Evolutionary conservation across 1,139 yeast species (phyloP).

Genomic region (Blastobotrys aristatus): DNA sequence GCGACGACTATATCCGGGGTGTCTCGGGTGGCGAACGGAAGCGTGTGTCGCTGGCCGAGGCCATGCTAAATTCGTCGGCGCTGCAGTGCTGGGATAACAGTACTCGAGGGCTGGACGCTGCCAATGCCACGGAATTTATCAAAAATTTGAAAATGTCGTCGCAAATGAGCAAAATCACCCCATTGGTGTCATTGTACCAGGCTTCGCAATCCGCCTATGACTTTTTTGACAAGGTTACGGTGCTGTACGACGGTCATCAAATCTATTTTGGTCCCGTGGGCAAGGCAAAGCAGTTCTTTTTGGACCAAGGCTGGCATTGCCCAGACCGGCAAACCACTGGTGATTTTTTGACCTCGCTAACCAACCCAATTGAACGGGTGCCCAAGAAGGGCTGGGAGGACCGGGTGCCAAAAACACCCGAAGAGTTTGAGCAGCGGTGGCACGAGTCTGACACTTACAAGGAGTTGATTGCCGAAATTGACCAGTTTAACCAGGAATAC

Average conservation of each 20-base stretch:
- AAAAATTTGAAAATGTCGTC: slow-evolving; percentile 65
- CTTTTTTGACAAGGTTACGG: slow-evolving; percentile 66
- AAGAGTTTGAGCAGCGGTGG: slow-evolving; percentile 67
- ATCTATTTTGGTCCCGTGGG: slow-evolving; percentile 63
- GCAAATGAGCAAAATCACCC: slow-evolving; percentile 52
- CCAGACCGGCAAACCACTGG: slow-evolving; percentile 77
- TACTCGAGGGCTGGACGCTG: slow-evolving; percentile 70
- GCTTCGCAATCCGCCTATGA: slow-evolving; percentile 76
- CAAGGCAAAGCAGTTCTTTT: slow-evolving; percentile 56
- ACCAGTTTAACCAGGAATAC: slow-evolving; percentile 31
- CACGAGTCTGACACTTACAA: slow-evolving; percentile 48
- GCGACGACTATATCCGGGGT: slow-evolving; percentile 68
- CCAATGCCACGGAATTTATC: slow-evolving; percentile 71
- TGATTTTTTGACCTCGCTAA: slow-evolving; percentile 75
- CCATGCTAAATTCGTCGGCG: slow-evolving; percentile 54
- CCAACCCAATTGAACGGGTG: slow-evolving; percentile 66
- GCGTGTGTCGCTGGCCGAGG: slow-evolving; percentile 75
- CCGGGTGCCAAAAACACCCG: slow-evolving; percentile 62
- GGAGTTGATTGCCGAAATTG: slow-evolving; percentile 39
- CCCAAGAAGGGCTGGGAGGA: slow-evolving; percentile 52
- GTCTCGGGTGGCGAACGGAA: slow-evolving; percentile 84
- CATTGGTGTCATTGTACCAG: slow-evolving; percentile 76
- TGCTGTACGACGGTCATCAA: slow-evolving; percentile 73
- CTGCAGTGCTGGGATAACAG: slow-evolving; percentile 74
- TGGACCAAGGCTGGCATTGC: slow-evolving; percentile 64